Evolutionary conservation across 2,329 filamentous ascomycete species (phyloP).

Genomic region (Colletotrichum falcatum): DNA sequence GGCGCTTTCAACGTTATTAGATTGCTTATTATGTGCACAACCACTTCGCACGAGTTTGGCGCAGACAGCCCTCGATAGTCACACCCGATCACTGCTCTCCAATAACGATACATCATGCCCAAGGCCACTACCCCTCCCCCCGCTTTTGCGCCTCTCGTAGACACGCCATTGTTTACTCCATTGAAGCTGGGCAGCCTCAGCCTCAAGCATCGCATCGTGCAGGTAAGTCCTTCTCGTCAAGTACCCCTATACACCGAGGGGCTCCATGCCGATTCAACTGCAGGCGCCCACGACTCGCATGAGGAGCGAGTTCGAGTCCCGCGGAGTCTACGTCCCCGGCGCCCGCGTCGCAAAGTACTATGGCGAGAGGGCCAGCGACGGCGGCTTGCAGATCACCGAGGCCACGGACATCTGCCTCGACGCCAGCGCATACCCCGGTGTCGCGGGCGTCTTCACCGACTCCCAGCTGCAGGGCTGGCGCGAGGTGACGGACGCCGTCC

Average conservation of each 20-base stretch:
- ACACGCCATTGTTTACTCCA: slow-evolving; percentile 50
- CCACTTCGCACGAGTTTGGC: not conserved
- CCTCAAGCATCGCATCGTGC: slow-evolving; percentile 53
- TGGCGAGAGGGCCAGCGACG: slow-evolving; percentile 49
- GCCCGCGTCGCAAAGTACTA: slow-evolving; percentile 48
- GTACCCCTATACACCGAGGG: too few relatives aligned
- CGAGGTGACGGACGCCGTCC: slow-evolving; percentile 70
- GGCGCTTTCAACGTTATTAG: slow-evolving; percentile 6
- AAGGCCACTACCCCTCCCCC: slow-evolving; percentile 34
- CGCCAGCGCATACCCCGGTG: slow-evolving; percentile 47
- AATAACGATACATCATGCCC: slow-evolving; percentile 12
- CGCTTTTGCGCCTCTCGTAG: slow-evolving; percentile 29
- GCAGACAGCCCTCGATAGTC: not conserved
- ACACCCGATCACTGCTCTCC: not conserved
- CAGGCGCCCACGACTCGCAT: slow-evolving; percentile 41
- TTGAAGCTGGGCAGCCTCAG: slow-evolving; percentile 49
- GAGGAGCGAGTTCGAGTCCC: slow-evolving; percentile 48
- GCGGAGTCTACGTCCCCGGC: slow-evolving; percentile 50
- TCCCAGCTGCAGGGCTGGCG: slow-evolving; percentile 64
- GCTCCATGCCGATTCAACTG: not conserved
- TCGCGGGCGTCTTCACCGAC: slow-evolving; percentile 48
- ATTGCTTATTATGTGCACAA: slow-evolving; percentile 15
- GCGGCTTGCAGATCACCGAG: slow-evolving; percentile 48
- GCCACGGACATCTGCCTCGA: slow-evolving; percentile 48
- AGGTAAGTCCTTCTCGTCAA: slow-evolving; percentile 43